Evolutionary conservation across 768 basidiomycete genomes (phyloP), one percentile per base, ranked within the genome.

Genomic region (Trametes meyenii): DNA sequence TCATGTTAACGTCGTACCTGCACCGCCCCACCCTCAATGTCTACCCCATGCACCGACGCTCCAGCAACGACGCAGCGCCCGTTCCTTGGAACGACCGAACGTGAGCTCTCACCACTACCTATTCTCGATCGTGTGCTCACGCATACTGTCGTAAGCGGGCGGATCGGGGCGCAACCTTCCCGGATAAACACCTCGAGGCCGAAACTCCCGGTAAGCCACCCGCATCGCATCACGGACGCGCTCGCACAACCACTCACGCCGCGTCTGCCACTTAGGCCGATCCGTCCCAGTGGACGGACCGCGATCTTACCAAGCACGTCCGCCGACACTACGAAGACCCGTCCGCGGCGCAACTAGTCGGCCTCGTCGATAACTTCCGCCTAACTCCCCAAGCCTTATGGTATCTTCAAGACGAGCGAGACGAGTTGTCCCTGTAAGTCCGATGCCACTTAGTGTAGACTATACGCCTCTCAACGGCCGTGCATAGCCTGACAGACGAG

Each of bases 371-470:
- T 6, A n/a, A 5, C 16, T 35, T 40, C 35, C 57, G 55, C 2
- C 35, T 64, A 5, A 55, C 57, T 0, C 62, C 62, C 1, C 48
- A 19, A 1, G 58, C 54, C 5, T 35, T 64, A 1, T 64, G 62
- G 62, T 55, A 52, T 21, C 52, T 64, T 1, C 58, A 64, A 36
- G 24, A 29, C 7, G 58, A 59, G 4, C 14, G 5, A 13, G 62
- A 64, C 1, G 39, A 50, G 29, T 48, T 60, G 2, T 36, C 42
- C 1, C 19, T 10, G 62, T 64, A 40, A 14, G 62, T 43, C 4
- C 39, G 3, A 33, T 33, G 29, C 29, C 29, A 33, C 29, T 3
- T 8, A 17, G 13, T 5, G 19, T 38, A 21, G 16, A 16, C 16
- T 35, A 36, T n/a, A 46, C 17, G 39, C 49, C 19, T 39, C 35